These are phyloP conservation scores for Rosa lucieae DNA, from an alignment of 306 rosid species.

Conservation along the genomic window DNA sequence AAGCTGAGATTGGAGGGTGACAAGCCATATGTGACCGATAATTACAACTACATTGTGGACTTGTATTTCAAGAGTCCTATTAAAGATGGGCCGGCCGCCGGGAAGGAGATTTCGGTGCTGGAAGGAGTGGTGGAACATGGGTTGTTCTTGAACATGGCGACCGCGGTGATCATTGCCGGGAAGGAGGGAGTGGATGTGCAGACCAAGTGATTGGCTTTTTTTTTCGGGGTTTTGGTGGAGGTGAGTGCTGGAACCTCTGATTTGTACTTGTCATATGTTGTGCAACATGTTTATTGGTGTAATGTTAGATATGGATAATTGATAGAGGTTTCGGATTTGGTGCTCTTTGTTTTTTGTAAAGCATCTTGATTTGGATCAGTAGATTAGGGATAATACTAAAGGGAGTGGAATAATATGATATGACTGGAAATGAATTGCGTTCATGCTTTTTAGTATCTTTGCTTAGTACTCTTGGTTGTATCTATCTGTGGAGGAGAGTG, in stretches of 20 bases:
- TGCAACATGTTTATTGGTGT: constrained; percentile 4
- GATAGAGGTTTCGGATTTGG: constrained; percentile 10
- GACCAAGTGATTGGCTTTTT: constrained; percentile 41
- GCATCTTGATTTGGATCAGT: background rate
- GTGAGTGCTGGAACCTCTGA: background rate
- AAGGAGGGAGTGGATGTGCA: constrained; percentile 56
- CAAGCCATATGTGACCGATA: constrained; percentile 73
- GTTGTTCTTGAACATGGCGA: constrained; percentile 75
- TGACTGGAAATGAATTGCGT: background rate
- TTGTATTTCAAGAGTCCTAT: constrained; percentile 77
- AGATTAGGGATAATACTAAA: constrained; percentile 12
- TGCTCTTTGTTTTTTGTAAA: constrained; percentile 3
- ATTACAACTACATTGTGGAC: constrained; percentile 74
- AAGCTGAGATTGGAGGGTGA: constrained; percentile 57
- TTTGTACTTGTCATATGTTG: constrained; percentile 7
- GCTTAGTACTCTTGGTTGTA: background rate
- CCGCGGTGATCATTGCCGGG: constrained; percentile 65
- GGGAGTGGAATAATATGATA: constrained; percentile 9
- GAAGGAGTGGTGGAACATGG: constrained; percentile 92
- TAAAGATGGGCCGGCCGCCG: constrained; percentile 54
- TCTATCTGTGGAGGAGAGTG: background rate
- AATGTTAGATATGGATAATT: background rate
- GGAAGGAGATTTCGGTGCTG: constrained; percentile 60
- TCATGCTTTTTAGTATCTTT: background rate
- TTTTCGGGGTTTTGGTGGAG: background rate